A percentile compares a stretch with the other conserved stretches of the same genome.
These are phyloP conservation scores for Ajuga chamaepitys DNA, from an alignment of 257 asterid genomes.

Conservation along the genomic window DNA sequence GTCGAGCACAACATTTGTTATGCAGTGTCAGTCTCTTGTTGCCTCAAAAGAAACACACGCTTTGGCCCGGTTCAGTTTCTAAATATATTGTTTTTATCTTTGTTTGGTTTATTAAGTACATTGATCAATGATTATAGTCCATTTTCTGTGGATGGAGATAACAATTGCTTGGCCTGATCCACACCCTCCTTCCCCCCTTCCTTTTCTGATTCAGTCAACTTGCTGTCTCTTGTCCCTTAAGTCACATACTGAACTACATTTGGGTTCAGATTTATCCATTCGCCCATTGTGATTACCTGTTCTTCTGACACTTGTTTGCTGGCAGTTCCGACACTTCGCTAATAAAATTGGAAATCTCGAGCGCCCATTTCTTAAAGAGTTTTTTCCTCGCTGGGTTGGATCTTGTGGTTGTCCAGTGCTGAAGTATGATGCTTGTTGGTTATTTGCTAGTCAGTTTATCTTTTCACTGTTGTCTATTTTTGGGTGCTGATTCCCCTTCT, in stretches of 20 bases:
- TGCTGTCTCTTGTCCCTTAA: not conserved
- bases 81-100: too few species aligned
- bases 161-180: too few species aligned
- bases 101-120: too few species aligned
- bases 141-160: too few species aligned
- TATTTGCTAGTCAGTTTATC: slow-evolving; percentile 18
- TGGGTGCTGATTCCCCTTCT: slow-evolving; percentile 27
- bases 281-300: slow-evolving; percentile 3
- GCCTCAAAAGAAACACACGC: too few species aligned
- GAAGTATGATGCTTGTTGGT: slow-evolving; percentile 50
- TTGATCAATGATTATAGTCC: too few species aligned
- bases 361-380: slow-evolving; percentile 98
- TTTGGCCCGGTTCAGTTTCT: too few species aligned
- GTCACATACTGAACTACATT: not conserved
- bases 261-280: not conserved
- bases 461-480: slow-evolving; percentile 17
- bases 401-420: slow-evolving; percentile 98
- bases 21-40: too few species aligned
- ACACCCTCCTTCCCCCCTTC: too few species aligned
- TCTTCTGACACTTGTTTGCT: slow-evolving; percentile 14
- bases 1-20: too few species aligned
- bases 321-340: slow-evolving; percentile 96
- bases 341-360: slow-evolving; percentile 97
- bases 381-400: slow-evolving; percentile 99
- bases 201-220: too few species aligned